These are phyloP conservation scores for Crassisporium funariophilum DNA, from an alignment of 768 basidiomycete species.

Conservation along the genomic window DNA sequence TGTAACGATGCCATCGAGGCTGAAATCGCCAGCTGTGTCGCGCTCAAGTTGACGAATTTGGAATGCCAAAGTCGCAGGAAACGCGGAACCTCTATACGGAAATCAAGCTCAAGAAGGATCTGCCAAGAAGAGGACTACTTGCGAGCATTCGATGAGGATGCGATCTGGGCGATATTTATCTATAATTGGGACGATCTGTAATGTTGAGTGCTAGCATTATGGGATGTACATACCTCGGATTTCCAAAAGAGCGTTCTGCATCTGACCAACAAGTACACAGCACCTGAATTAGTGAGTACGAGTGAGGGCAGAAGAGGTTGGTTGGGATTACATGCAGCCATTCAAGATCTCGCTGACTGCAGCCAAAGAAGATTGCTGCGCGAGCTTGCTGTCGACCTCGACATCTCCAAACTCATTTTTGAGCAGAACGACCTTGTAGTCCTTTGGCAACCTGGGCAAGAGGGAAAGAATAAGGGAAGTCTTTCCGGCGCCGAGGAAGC, in stretches of 20 bases:
- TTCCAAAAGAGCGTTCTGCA: constrained; percentile 88
- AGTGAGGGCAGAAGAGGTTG: background rate
- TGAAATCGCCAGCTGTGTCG: constrained; percentile 73
- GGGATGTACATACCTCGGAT: constrained; percentile 64
- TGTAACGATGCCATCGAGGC: constrained; percentile 88
- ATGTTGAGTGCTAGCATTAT: background rate
- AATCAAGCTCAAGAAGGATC: background rate
- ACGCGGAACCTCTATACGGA: constrained; percentile 80
- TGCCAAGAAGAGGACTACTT: constrained; percentile 27
- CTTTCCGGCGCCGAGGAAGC: constrained; percentile 85
- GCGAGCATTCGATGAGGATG: constrained; percentile 97
- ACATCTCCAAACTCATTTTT: constrained; percentile 98
- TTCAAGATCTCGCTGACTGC: constrained; percentile 94
- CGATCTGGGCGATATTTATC: constrained; percentile 86
- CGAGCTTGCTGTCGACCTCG: constrained; percentile 92
- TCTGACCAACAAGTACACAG: constrained; percentile 92
- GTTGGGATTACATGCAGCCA: constrained; percentile 79
- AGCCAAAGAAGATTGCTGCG: constrained; percentile 77
- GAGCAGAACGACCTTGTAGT: constrained; percentile 87
- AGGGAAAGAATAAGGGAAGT: constrained; percentile 82
- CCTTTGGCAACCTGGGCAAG: constrained; percentile 76
- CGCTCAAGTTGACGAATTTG: constrained; percentile 89
- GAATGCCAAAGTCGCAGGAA: constrained; percentile 93
- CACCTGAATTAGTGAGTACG: constrained; percentile 56
- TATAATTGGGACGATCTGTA: constrained; percentile 26